Base-by-base conservation (phyloP, 148 eudicot genomes). In the Camellia japonica region DNA sequence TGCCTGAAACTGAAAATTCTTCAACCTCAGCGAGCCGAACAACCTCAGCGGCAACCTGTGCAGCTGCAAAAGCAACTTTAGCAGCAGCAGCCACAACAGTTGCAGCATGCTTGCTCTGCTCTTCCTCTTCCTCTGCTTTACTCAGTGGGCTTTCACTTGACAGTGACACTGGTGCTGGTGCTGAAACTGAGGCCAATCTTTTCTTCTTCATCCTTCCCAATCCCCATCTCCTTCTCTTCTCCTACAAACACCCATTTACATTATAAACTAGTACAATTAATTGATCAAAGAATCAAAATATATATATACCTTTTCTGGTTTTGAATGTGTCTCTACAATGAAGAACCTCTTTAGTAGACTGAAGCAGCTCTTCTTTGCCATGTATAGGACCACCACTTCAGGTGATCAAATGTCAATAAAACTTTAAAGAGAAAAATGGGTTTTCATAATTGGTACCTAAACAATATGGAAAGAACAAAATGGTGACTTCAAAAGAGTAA, bases 291-390 rank as follows among this genome's bases (percentile, higher is more conserved):
- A 66, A 71, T 13, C 67, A 43, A 38, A 51, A 73, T 20, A 52
- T 4, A 73, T 4, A 14, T 18, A 47, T 86, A 90, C 96, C 90
- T 87, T 90, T 46, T 85, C 88, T 79, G 75, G 38, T 77, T 82
- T 59, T 73, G 85, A 81, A 58, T 70, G 78, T 52, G 83, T 47
- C 2, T 89, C 88, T 76, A 84, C 76, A 67, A 83, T 73, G 86
- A 92, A 87, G 51, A 91, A 55, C 73, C 84, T 84, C 79, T 80
- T 93, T 61, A 93, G 75, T 15, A 81, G 77, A 80, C 82, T 77
- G 74, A 91, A 84, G 92, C 97, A 93, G 81, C 82, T 82, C 75
- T 81, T 93, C 86, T 90, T 89, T 73, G 94, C 83, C 97, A 93
- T 30, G 38, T 30, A 1, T 91, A 60, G 44, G 68, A 56, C 71